Evolutionary conservation across 176 grass and related monocot species (phyloP).

Genomic region (Cymbopogon citratus): DNA sequence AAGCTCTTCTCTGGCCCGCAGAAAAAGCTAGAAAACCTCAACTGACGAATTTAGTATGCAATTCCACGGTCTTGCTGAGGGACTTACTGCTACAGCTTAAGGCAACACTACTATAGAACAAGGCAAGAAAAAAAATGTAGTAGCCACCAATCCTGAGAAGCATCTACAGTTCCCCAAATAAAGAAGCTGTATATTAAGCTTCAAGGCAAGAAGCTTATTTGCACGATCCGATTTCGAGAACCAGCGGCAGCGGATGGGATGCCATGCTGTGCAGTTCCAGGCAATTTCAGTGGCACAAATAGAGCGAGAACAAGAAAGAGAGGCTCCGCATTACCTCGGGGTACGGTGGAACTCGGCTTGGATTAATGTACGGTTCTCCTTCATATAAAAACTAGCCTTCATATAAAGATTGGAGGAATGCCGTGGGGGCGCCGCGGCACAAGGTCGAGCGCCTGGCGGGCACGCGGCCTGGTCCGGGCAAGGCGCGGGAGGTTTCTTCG

Average conservation of each 20-base stretch:
- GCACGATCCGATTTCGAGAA: not conserved
- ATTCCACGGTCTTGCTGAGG: slow-evolving; percentile 9
- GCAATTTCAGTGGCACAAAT: not conserved
- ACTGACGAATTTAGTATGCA: not conserved
- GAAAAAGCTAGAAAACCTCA: not conserved
- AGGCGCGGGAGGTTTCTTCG: slow-evolving; percentile 1
- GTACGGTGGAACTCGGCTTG: not conserved
- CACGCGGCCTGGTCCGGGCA: not conserved
- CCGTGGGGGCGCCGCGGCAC: not conserved
- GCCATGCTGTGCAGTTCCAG: not conserved
- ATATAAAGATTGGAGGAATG: slow-evolving; percentile 24
- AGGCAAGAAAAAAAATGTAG: not conserved
- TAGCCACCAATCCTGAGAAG: not conserved
- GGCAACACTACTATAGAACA: not conserved
- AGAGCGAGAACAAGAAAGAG: not conserved
- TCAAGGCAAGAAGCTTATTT: not conserved
- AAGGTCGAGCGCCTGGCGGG: slow-evolving; percentile 22
- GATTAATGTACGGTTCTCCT: not conserved
- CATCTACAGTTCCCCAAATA: not conserved
- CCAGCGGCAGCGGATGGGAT: not conserved
- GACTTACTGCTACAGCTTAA: not conserved
- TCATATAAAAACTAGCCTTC: slow-evolving; percentile 1
- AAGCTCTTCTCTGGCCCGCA: not conserved
- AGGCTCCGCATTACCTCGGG: not conserved
- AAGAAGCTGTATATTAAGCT: not conserved